Base-by-base conservation (phyloP, 2,329 filamentous ascomycete genomes). In the Podosphaera aphanis region DNA sequence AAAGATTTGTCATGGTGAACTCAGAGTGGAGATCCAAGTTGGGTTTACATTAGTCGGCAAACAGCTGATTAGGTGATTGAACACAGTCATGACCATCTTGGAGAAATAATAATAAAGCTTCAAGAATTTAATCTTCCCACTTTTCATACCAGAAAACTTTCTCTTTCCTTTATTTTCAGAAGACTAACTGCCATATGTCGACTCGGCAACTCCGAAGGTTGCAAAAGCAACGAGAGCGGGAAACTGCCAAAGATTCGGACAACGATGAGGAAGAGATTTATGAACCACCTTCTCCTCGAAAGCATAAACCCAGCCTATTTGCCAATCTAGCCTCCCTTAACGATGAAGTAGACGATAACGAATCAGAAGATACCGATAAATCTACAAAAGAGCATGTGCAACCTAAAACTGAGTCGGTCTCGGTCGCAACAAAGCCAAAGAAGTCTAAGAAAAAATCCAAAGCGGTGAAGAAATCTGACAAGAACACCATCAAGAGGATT, bases 271-370 rank as follows among this genome's bases (percentile, higher is more conserved):
- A 55, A 39, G 54, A 54, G 44, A 54, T 55, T 41, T 18, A 56
- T 58, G 25, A 55, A 52, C 52, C 51, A 16, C 52, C 59, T 47
- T 49, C 55, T 38, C 48, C 48, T 29, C 49, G 58, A 27, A 63
- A 60, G 46, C 56, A 62, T 25, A 68, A 68, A 52, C 57, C 64
- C 13, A 71, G 71, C 52, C 62, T 70, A 5, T 74, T 74, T 55
- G 67, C 71, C 46, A 65, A 70, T 49, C 55, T 74, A 20, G 66
- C 69, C 42, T 61, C 57, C 23, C 59, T 59, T n/a, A 59, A 63
- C 13, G 61, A 65, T 25, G 60, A 62, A 20, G 61, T 60, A 3
- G 59, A 60, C 5, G 56, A 62, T 10, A 58, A 62, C 5, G 58
- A 59, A 2, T 58, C 58, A 3, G 50, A 54, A 2, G 51, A 52